These are phyloP conservation scores for Lentinula lateritia DNA, from an alignment of 768 basidiomycete species.

Conservation along the genomic window DNA sequence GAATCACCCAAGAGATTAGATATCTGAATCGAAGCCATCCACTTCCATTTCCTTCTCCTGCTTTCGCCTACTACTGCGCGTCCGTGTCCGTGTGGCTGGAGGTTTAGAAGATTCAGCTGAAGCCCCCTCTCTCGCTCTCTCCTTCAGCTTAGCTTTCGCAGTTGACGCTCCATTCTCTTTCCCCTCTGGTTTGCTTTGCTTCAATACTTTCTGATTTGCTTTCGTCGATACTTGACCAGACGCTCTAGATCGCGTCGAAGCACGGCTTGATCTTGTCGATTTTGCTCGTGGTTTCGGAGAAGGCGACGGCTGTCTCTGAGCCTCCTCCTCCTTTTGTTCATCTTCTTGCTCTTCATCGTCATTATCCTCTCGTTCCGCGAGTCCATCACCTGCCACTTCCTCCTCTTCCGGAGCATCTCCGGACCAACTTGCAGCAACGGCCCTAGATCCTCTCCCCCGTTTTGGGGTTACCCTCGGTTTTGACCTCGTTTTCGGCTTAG, in stretches of 20 bases:
- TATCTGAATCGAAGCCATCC: not conserved
- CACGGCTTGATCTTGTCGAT: not conserved
- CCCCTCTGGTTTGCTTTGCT: not conserved
- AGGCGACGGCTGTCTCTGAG: not conserved
- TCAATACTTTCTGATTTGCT: not conserved
- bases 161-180: not conserved
- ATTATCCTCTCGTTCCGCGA: too few relatives aligned
- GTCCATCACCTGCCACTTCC: not conserved
- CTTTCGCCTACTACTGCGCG: not conserved
- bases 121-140: not conserved
- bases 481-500: not conserved
- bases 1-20: not conserved
- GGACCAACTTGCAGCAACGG: not conserved
- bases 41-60: not conserved
- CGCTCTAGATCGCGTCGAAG: not conserved
- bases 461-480: not conserved
- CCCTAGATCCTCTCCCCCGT: not conserved
- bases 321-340: not conserved
- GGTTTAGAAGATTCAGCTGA: not conserved
- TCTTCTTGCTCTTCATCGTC: not conserved
- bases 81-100: not conserved
- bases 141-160: not conserved
- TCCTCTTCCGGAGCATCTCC: not conserved
- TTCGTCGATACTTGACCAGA: not conserved
- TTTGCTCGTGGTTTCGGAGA: not conserved